Percentiles rank a stretch among this genome's conserved stretches.
Evolutionary conservation across 352 stramenopile genomes (phyloP).

Genomic region (Proteromonas lacertae): DNA sequence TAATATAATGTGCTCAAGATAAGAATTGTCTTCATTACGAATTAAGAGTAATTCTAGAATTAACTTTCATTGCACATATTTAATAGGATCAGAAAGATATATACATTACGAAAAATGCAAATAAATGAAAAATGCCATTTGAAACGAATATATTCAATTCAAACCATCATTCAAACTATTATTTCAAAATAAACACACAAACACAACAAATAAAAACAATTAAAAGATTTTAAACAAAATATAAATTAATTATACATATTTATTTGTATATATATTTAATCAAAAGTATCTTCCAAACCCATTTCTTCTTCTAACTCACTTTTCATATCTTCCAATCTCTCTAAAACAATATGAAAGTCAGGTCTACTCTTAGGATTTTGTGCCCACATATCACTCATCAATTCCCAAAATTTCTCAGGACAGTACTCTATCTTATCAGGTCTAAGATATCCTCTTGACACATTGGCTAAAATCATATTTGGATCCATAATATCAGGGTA

Average conservation of each 20-base stretch:
- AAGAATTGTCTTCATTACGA: conserved; percentile 99
- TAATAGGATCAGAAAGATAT: conserved; percentile 99
- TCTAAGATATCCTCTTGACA: conserved; percentile 64
- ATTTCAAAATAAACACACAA: conserved; percentile 78
- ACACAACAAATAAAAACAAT: conserved; percentile 97
- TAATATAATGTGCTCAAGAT: conserved; percentile 95
- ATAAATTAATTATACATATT: conserved; percentile 70
- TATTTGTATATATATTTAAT: conserved; percentile 92
- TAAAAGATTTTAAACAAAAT: conserved; percentile 54
- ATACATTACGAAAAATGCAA: conserved; percentile 84
- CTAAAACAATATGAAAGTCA: neutral
- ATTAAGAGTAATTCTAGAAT: conserved; percentile 91
- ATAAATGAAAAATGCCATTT: conserved; percentile 92
- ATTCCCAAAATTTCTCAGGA: conserved; percentile 46
- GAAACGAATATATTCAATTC: conserved; percentile 83
- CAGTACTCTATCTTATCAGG: conserved; percentile 81
- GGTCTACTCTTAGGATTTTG: neutral
- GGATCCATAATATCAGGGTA: conserved; percentile 40
- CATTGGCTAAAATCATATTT: conserved; percentile 56
- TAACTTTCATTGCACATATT: conserved; percentile 70
- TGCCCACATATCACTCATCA: conserved; percentile 25
- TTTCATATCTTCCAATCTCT: conserved; percentile 52
- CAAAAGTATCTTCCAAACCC: conserved; percentile 87
- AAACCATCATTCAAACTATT: conserved; percentile 68
- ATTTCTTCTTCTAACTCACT: conserved; percentile 90